phyloP scores from a whole-genome alignment of 805 yeast genomes.

The Candida gorgasii region DNA sequence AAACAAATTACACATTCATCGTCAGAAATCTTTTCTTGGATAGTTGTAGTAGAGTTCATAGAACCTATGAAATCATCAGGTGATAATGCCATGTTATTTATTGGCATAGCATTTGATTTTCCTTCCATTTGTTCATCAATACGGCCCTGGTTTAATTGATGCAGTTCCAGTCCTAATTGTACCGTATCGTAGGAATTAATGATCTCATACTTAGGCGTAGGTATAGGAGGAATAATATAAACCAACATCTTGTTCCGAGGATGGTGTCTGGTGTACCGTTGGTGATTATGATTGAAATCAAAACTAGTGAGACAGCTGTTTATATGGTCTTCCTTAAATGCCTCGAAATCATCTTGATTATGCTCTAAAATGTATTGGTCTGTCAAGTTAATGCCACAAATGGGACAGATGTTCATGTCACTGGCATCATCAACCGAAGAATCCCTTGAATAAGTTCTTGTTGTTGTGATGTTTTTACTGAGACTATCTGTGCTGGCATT shows the following conservation, averaged over 20 bases:
- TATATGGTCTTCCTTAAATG: slow-evolving; percentile 64
- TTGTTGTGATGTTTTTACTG: background rate
- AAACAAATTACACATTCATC: slow-evolving; percentile 84
- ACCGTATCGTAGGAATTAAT: slow-evolving; percentile 24
- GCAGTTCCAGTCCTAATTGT: background rate
- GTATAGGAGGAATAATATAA: slow-evolving; percentile 56
- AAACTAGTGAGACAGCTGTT: slow-evolving; percentile 70
- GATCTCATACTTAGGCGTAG: slow-evolving; percentile 37
- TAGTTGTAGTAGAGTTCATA: slow-evolving; percentile 21
- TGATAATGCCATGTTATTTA: too few species aligned
- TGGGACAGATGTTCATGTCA: slow-evolving; percentile 42
- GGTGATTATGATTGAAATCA: slow-evolving; percentile 60
- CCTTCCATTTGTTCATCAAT: background rate
- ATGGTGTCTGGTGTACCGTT: slow-evolving; percentile 33
- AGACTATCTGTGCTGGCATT: slow-evolving; percentile 1
- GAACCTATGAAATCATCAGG: slow-evolving; percentile 20
- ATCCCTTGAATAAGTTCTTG: slow-evolving; percentile 19
- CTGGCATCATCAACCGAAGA: slow-evolving; percentile 25
- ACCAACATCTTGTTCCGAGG: slow-evolving; percentile 82
- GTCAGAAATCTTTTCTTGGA: slow-evolving; percentile 18
- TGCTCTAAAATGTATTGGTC: slow-evolving; percentile 20
- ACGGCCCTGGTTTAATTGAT: too few species aligned
- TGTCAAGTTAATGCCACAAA: slow-evolving; percentile 36
- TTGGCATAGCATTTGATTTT: too few species aligned
- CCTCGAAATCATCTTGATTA: slow-evolving; percentile 29